Evolutionary conservation across 2,329 filamentous ascomycete species (phyloP).

Genomic region (Nemania sp.): DNA sequence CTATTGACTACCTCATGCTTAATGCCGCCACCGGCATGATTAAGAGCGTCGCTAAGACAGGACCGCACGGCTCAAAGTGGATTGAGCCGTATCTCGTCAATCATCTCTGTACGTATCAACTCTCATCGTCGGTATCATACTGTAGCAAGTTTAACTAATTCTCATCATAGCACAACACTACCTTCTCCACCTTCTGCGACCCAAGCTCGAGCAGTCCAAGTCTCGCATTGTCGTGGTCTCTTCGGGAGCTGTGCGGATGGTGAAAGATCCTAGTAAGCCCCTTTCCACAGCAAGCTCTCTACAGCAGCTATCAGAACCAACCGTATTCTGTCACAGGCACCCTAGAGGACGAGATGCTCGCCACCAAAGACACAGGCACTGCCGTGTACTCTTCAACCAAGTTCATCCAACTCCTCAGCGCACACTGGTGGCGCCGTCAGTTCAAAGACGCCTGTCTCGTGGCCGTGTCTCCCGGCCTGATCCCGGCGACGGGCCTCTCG

Average conservation of each 20-base stretch:
- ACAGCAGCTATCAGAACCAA: constrained; percentile 9
- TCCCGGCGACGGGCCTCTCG: constrained; percentile 51
- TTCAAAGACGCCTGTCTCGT: constrained; percentile 51
- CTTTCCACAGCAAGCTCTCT: background rate
- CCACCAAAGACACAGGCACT: constrained; percentile 40
- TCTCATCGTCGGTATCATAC: background rate
- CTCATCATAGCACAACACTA: constrained; percentile 54
- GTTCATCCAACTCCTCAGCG: constrained; percentile 54
- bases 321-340: constrained; percentile 20
- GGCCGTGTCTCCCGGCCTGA: constrained; percentile 57
- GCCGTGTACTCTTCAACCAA: constrained; percentile 50
- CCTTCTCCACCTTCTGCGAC: constrained; percentile 51
- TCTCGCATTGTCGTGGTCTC: constrained; percentile 56
- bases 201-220: constrained; percentile 51
- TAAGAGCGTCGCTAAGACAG: constrained; percentile 42
- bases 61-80: constrained; percentile 51
- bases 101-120: constrained; percentile 49
- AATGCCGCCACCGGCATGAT: constrained; percentile 51
- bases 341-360: constrained; percentile 37
- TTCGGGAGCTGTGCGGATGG: constrained; percentile 50
- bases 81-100: constrained; percentile 56
- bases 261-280: constrained; percentile 44
- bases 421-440: constrained; percentile 60
- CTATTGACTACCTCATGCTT: constrained; percentile 53
- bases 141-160: constrained; percentile 16